These are phyloP conservation scores for Turnera subulata DNA, from an alignment of 345 rosid genomes.

Conservation along the genomic window DNA sequence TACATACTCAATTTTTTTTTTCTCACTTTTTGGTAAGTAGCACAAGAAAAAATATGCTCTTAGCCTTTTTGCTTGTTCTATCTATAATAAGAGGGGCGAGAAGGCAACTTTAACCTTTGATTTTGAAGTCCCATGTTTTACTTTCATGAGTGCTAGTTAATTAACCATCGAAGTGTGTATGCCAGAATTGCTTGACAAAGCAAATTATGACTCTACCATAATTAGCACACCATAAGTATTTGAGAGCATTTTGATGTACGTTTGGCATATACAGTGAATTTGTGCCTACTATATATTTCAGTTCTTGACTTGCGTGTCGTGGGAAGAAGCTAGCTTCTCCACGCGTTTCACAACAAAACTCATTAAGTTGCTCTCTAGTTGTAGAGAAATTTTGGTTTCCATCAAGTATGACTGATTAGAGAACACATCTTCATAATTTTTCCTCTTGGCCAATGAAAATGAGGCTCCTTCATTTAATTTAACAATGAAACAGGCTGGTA, in stretches of 20 bases:
- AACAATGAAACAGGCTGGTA: too few relatives aligned
- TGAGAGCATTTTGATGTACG: not conserved
- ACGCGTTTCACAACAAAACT: too few relatives aligned
- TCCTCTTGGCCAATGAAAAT: too few relatives aligned
- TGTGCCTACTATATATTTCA: too few relatives aligned
- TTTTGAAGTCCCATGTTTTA: not conserved
- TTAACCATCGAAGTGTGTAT: not conserved
- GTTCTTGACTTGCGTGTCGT: too few relatives aligned
- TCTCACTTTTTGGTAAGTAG: not conserved
- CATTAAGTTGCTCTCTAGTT: too few relatives aligned
- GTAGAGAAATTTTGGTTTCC: too few relatives aligned
- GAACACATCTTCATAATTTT: too few relatives aligned
- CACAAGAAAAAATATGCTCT: not conserved
- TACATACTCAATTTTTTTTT: not conserved
- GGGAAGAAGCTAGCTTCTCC: too few relatives aligned
- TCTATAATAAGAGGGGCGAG: not conserved
- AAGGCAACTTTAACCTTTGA: not conserved
- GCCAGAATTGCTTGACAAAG: not conserved
- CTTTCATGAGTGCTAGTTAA: not conserved
- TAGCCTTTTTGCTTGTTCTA: constrained; percentile 1
- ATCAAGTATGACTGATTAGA: too few relatives aligned
- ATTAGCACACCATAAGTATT: not conserved
- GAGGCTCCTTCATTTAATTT: too few relatives aligned
- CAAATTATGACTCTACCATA: not conserved
- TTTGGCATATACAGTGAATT: too few relatives aligned